Evolutionary conservation across 2,329 filamentous ascomycete genomes (phyloP).

Genomic region (Colletotrichum sp.): DNA sequence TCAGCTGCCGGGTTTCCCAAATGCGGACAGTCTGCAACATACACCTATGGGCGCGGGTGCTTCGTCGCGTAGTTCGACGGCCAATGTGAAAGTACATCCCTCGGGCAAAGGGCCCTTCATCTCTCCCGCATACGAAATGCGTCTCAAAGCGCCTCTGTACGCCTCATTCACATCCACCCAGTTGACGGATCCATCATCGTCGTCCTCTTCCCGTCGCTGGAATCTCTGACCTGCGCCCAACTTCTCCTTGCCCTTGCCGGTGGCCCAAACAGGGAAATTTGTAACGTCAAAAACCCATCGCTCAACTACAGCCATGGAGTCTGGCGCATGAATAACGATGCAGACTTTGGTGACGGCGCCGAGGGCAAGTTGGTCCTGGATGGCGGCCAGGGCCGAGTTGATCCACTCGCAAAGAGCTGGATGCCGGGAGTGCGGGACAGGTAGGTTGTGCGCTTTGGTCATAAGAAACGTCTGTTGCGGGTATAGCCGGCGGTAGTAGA

Average conservation of each 20-base stretch:
- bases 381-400: slow-evolving; percentile 76
- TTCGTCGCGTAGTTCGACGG: slow-evolving; percentile 72
- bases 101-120: slow-evolving; percentile 62
- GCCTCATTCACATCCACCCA: slow-evolving; percentile 73
- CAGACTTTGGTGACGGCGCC: slow-evolving; percentile 53
- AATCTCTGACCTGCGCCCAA: slow-evolving; percentile 29
- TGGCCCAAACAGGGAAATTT: slow-evolving; percentile 51
- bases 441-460: slow-evolving; percentile 80
- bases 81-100: slow-evolving; percentile 77
- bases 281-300: slow-evolving; percentile 66
- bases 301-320: slow-evolving; percentile 53
- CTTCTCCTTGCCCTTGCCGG: slow-evolving; percentile 14
- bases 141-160: slow-evolving; percentile 69
- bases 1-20: background rate
- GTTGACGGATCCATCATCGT: slow-evolving; percentile 40
- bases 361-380: slow-evolving; percentile 71
- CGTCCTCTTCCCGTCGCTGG: slow-evolving; percentile 25
- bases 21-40: slow-evolving; percentile 30
- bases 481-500: slow-evolving; percentile 84
- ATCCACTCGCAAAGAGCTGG: slow-evolving; percentile 88
- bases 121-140: slow-evolving; percentile 65
- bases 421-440: slow-evolving; percentile 85
- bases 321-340: slow-evolving; percentile 50
- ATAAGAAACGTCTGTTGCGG: slow-evolving; percentile 79
- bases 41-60: slow-evolving; percentile 63